Evolutionary conservation across 176 grass and related monocot genomes (phyloP).

Genomic region (Juncus effusus): DNA sequence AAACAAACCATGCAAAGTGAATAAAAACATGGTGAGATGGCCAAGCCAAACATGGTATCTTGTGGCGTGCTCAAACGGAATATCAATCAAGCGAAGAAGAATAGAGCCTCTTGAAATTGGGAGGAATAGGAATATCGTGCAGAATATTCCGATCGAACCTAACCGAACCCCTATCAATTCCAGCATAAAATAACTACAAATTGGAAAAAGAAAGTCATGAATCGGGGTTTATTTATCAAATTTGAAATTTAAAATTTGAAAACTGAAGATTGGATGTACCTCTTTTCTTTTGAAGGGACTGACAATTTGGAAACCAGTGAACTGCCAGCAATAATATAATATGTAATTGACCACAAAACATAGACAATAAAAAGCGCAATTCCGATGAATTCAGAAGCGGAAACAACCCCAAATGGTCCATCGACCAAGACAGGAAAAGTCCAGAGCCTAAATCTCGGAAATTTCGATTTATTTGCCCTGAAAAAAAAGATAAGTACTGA

Average conservation of each 20-base stretch:
- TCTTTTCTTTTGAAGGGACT: conserved; percentile 18
- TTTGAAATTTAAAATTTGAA: no score
- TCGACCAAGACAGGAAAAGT: conserved; percentile 82
- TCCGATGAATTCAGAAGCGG: conserved; percentile 79
- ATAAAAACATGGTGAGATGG: conserved; percentile 91
- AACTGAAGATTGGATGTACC: conserved; percentile 33
- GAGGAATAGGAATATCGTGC: conserved; percentile 83
- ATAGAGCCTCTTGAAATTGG: conserved; percentile 82
- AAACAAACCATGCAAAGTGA: conserved; percentile 77
- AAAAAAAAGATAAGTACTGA: conserved; percentile 5
- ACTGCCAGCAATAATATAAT: conserved; percentile 41
- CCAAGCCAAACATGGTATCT: conserved; percentile 98
- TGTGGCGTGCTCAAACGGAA: conserved; percentile 97
- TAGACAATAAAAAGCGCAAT: conserved; percentile 60
- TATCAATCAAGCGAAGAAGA: conserved; percentile 90
- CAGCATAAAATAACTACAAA: conserved; percentile 58
- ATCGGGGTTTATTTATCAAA: no score
- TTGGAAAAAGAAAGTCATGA: neutral
- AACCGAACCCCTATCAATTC: conserved; percentile 49
- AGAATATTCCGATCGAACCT: conserved; percentile 69
- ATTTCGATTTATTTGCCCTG: conserved; percentile 63
- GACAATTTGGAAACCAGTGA: conserved; percentile 32
- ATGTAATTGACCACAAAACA: conserved; percentile 59
- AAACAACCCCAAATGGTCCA: conserved; percentile 84
- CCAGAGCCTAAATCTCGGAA: conserved; percentile 76